A percentile compares a stretch with the other conserved stretches of the same genome.
phyloP scores from a whole-genome alignment of 129 eudicot species.

The Chrysanthemum lavandulifolium region DNA sequence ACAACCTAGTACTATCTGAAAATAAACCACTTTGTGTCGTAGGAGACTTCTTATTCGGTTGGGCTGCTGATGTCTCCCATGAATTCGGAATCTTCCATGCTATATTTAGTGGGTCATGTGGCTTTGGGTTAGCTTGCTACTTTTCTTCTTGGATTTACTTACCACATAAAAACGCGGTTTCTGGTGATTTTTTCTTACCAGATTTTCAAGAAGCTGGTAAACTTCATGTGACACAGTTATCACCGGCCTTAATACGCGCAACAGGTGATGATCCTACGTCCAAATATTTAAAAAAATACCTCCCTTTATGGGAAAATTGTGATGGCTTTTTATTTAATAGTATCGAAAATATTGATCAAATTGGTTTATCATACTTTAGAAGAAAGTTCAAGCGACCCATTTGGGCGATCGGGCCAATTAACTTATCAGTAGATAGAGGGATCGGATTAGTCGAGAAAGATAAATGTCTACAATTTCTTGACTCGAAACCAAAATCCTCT shows the following conservation, averaged over 20 bases:
- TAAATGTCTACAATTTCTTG: conserved; percentile 37
- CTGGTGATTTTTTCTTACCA: conserved; percentile 44
- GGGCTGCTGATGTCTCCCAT: conserved; percentile 55
- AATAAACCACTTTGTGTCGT: conserved; percentile 49
- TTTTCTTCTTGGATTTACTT: conserved; percentile 55
- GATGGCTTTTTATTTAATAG: conserved; percentile 71
- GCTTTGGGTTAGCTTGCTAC: conserved; percentile 64
- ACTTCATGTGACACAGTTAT: conserved; percentile 50
- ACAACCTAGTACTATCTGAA: conserved; percentile 10
- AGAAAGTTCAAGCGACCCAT: conserved; percentile 45
- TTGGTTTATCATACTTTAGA: conserved; percentile 61
- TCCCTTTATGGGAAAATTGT: conserved; percentile 42
- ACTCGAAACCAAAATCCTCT: conserved; percentile 41
- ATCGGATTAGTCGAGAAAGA: conserved; percentile 13
- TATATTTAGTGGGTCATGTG: conserved; percentile 46
- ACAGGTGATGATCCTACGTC: conserved; percentile 58
- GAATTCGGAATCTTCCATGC: conserved; percentile 51
- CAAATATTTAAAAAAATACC: not conserved
- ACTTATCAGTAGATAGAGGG: conserved; percentile 7
- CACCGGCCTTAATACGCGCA: conserved; percentile 38
- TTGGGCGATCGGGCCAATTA: conserved; percentile 65
- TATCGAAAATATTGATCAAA: conserved; percentile 48
- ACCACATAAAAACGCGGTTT: conserved; percentile 37
- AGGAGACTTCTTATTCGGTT: conserved; percentile 57
- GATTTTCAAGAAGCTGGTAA: conserved; percentile 64